Base-by-base conservation (phyloP, 78 protist genomes). In the Creolimax fragrantissima region DNA sequence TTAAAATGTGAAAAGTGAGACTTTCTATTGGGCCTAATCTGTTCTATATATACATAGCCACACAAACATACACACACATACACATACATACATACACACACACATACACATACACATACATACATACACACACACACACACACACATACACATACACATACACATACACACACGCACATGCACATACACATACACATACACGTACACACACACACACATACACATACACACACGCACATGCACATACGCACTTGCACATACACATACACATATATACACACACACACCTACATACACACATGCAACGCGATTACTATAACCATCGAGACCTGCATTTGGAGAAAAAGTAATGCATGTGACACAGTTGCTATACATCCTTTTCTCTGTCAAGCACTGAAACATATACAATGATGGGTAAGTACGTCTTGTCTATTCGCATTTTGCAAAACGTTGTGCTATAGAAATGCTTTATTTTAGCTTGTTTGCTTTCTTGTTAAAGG, bases 31-130 rank as follows among this genome's bases (percentile, higher is more conserved):
- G n/a, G n/a, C 0, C 74, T 58, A 32, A 58, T 24, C 24, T 24
- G 24, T 58, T 58, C 74, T 47, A 47, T 47, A 24, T 47, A 83
- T 39, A 85, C 89, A 85, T 39, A 85, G n/a, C 41, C 39, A 85
- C 39, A 85, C 39, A 85, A 43, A 85, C 39, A 85, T 45, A 85
- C 39, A 85, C 89, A 85, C 39, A 35, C 89, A 85, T 39, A 85
- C 89, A 85, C 89, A 85, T 39, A 85, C 39, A 85, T 39, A 85
- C 39, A 85, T 39, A 85, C 39, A 85, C 39, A 85, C 39, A 35
- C 39, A 85, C 39, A 85, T 11, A 85, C 39, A 85, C 39, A 35
- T 45, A 85, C 39, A 85, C 39, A 85, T 39, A 85, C 39, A 85
- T 39, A 83, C 5, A 83, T 11, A 83, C 5, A 83, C 39, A 85